These are phyloP conservation scores for Lithospermum erythrorhizon DNA, from an alignment of 257 asterid genomes.

Conservation along the genomic window DNA sequence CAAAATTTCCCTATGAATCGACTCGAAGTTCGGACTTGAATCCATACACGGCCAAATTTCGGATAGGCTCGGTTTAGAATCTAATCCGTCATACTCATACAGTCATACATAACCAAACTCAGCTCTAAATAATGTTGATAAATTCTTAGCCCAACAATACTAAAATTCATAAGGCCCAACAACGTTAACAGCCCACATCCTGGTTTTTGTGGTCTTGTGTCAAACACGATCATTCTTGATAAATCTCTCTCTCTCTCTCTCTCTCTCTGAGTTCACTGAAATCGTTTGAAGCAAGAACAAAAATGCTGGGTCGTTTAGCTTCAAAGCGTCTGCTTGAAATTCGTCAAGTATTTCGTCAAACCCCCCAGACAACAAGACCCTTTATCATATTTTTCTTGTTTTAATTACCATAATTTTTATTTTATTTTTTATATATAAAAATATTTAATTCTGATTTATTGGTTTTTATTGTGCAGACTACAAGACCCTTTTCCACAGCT, in stretches of 20 bases:
- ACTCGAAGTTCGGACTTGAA: no score
- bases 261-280: background rate
- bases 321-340: slow-evolving; percentile 58
- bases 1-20: no score
- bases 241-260: background rate
- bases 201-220: no score
- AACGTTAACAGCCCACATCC: no score
- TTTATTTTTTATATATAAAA: background rate
- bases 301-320: slow-evolving; percentile 77
- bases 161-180: no score
- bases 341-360: slow-evolving; percentile 56
- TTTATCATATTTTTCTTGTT: background rate
- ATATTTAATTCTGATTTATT: background rate
- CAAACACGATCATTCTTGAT: no score
- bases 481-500: slow-evolving; percentile 75
- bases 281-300: background rate
- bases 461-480: slow-evolving; percentile 32
- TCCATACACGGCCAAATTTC: no score
- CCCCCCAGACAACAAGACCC: slow-evolving; percentile 45
- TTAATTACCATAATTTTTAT: background rate
- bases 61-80: no score
- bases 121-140: no score
- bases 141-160: no score
- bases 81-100: no score
- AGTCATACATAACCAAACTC: no score